Evolutionary conservation across 352 stramenopile genomes (phyloP), one percentile per base, ranked within the genome.

Genomic region (Phytophthora agathidicida): DNA sequence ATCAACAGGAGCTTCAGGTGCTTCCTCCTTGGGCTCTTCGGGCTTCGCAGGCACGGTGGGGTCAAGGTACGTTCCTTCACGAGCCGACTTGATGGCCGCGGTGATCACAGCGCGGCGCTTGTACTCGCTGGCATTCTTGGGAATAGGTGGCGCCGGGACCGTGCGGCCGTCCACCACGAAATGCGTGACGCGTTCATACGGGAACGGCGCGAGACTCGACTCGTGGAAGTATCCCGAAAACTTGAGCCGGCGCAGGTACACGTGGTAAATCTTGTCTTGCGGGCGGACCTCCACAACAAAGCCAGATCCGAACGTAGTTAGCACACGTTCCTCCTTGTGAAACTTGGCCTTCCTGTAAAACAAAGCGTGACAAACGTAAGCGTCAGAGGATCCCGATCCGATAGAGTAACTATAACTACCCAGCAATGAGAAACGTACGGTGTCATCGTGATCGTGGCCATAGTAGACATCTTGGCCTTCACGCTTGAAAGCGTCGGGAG

Each of bases 141-240:
- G 83, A 59, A 92, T 84, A 28, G 86, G 71, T 0, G 80, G 83
- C 14, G 80, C 79, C 19, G 68, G 78, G 39, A 89, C 81, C 31
- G 80, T 88, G 26, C 76, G 77, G 33, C 83, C 83, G 31, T 92
- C 82, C 35, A 94, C 82, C n/a, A 93, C 81, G 53, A 94, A 86
- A 39, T 94, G 86, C 44, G 86, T 93, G 23, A 92, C 86, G 31
- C 81, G 80, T 27, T 94, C 83, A 35, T 94, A 94, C n/a, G 86
- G 86, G 63, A 94, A 94, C 17, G 69, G 57, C 42, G 65, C 51
- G 24, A 94, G 49, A 23, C 65, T 77, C 7, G 70, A 56, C 43
- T 94, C 86, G 71, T 93, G 80, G 42, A 93, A 94, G 54, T 78
- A 92, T 7, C 81, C 86, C 2, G 57, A 72, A 45, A 84, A 80